These are phyloP conservation scores for Fusarium hostae DNA, from an alignment of 2,329 filamentous ascomycete genomes.

Conservation along the genomic window DNA sequence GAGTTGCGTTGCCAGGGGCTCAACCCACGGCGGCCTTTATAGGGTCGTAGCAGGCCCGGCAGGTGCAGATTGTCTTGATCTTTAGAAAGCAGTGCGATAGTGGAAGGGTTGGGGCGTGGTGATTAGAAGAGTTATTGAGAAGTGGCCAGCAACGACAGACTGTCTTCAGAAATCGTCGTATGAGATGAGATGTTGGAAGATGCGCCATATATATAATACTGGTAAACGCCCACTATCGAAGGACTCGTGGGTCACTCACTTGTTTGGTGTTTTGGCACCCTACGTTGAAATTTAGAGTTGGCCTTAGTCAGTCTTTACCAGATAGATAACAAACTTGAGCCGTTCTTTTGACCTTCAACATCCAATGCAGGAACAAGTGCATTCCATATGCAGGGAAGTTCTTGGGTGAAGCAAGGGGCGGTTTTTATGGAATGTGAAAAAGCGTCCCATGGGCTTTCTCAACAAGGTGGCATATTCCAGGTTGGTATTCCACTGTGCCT, in stretches of 20 bases:
- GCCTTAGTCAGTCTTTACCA: conserved; percentile 46
- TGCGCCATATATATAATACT: conserved; percentile 7
- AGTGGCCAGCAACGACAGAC: conserved; percentile 18
- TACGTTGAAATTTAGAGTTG: conserved; percentile 30
- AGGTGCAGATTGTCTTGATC: conserved; percentile 47
- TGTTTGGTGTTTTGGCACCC: conserved; percentile 31
- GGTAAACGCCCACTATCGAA: conserved; percentile 15
- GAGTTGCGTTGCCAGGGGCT: conserved; percentile 37
- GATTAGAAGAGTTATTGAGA: conserved; percentile 14
- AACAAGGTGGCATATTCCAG: background rate
- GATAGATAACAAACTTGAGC: conserved; percentile 36
- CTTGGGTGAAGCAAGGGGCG: background rate
- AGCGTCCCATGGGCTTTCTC: background rate
- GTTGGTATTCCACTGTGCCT: background rate
- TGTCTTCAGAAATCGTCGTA: conserved; percentile 1
- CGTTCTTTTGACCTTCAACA: conserved; percentile 35
- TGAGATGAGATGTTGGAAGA: conserved; percentile 18
- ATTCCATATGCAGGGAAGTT: background rate
- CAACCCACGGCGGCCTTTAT: conserved; percentile 31
- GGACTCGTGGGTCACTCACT: conserved; percentile 15
- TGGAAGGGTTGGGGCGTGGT: conserved; percentile 17
- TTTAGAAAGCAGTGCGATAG: conserved; percentile 40
- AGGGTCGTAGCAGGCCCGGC: conserved; percentile 38
- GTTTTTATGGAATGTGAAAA: conserved; percentile 8
- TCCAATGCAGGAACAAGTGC: background rate